Percentiles rank a stretch among this genome's conserved stretches.
phyloP scores from a whole-genome alignment of 345 rosid genomes.

The Bruguiera parviflora region DNA sequence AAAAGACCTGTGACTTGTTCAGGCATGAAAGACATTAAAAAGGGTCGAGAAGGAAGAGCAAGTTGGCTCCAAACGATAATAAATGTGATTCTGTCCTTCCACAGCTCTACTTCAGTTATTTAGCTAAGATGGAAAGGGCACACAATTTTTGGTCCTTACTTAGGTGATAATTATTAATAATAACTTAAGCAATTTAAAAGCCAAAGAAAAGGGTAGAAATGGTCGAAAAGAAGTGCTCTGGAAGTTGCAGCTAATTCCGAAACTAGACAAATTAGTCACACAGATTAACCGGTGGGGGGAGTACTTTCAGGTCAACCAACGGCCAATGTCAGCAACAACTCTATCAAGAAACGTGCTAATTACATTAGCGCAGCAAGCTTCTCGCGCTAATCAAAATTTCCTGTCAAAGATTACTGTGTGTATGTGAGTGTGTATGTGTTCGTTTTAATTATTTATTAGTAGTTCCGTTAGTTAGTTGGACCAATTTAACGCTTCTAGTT shows the following conservation, averaged over 20 bases:
- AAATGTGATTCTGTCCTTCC: too few relatives aligned
- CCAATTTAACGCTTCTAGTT: background rate
- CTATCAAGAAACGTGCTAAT: background rate
- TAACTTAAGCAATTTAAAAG: background rate
- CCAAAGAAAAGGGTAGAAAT: background rate
- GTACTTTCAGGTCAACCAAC: background rate
- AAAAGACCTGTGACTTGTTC: too few relatives aligned
- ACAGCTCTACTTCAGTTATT: too few relatives aligned
- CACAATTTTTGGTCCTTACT: background rate
- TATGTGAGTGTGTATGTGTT: background rate
- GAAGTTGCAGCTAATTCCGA: constrained; percentile 20
- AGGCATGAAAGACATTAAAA: too few relatives aligned
- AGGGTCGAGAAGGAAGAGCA: too few relatives aligned
- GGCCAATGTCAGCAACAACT: background rate
- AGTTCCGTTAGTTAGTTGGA: constrained; percentile 22
- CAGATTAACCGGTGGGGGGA: constrained; percentile 1
- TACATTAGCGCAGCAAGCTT: background rate
- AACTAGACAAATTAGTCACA: background rate
- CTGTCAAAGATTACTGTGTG: background rate
- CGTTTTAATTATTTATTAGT: background rate
- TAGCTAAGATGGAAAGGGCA: too few relatives aligned
- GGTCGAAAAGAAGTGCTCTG: background rate
- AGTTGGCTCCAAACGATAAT: too few relatives aligned
- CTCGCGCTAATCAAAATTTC: background rate
- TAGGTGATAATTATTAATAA: background rate